phyloP scores from a whole-genome alignment of 2,329 filamentous ascomycete species.

The Ceratocystis huliohia region DNA sequence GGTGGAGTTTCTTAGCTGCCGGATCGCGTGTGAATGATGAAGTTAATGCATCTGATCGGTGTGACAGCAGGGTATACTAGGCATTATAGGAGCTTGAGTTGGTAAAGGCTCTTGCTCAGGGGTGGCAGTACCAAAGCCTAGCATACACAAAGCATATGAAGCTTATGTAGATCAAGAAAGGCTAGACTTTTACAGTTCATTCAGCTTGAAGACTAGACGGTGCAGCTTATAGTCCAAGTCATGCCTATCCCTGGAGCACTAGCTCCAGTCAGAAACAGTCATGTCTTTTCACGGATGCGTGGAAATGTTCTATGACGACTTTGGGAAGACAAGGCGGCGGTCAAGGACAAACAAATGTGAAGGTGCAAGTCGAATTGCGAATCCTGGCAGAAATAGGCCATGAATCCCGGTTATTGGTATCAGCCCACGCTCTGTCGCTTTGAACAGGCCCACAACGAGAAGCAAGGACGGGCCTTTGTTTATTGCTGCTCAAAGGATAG shows the following conservation, averaged over 20 bases:
- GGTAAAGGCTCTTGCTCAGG: not conserved
- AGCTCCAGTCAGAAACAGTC: not conserved
- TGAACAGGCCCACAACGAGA: not conserved
- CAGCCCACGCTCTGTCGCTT: not conserved
- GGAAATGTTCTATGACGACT: not conserved
- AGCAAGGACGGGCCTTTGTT: not conserved
- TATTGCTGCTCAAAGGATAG: not conserved
- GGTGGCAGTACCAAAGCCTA: not conserved
- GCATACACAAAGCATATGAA: not conserved
- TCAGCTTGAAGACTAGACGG: not conserved
- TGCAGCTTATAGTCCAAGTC: not conserved
- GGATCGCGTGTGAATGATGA: not conserved
- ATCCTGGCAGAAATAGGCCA: not conserved
- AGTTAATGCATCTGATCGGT: slow-evolving; percentile 2
- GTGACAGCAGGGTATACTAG: slow-evolving; percentile 4
- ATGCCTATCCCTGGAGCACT: not conserved
- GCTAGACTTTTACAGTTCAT: not conserved
- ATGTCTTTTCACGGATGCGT: not conserved
- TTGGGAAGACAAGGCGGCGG: not conserved
- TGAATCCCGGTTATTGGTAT: slow-evolving; percentile 11
- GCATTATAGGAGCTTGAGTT: not conserved
- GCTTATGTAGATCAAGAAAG: not conserved
- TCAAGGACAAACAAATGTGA: not conserved
- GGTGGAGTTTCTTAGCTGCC: not conserved
- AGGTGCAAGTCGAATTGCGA: not conserved